Base-by-base conservation (phyloP, 2,329 filamentous ascomycete species). In the Cladosporium halotolerans region DNA sequence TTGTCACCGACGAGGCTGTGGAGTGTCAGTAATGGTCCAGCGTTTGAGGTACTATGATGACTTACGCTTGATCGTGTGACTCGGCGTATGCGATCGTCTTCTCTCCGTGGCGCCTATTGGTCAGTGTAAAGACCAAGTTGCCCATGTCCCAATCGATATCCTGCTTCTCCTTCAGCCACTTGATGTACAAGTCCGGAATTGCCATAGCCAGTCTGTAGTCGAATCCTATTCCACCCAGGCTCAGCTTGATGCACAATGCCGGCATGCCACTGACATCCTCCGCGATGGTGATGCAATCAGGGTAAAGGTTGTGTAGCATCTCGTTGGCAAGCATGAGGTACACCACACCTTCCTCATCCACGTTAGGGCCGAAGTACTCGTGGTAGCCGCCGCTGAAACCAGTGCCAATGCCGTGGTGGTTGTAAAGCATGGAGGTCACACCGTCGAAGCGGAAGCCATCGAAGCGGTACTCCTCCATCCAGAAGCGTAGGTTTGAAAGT, bases 231-330 rank as follows among this genome's bases (percentile, higher is more conserved):
- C 93, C 93, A 14, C 93, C 93, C 2, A 96, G 77, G 1, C 86
- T 85, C 38, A 96, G 76, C 6, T 88, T 84, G 36, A 99, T 72
- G 70, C 93, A 97, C 45, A 99, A 77, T n/a, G 90, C 92, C 13
- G 93, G 93, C 93, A 99, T 99, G 14, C 93, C 93, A 7, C 92
- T 97, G 9, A 99, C 93, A 67, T 99, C 93, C 69, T 99, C 93
- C 16, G 93, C 93, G 58, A 99, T 85, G 1, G 91, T 96, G 65
- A 97, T 96, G 60, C 78, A 81, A 11, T 89, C 81, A 0, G 93
- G 90, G 65, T 95, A 97, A 14, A 96, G 73, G n/a, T 81, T 73
- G 72, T 97, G 93, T 48, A 99, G 78, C 85, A 99, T 84, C 73
- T 97, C 89, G 68, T 99, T 99, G 43, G 93, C 93, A 47, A 99